These are phyloP conservation scores for Malassezia yamatoensis DNA, from an alignment of 1,284 basidiomycete genomes.

Conservation along the genomic window DNA sequence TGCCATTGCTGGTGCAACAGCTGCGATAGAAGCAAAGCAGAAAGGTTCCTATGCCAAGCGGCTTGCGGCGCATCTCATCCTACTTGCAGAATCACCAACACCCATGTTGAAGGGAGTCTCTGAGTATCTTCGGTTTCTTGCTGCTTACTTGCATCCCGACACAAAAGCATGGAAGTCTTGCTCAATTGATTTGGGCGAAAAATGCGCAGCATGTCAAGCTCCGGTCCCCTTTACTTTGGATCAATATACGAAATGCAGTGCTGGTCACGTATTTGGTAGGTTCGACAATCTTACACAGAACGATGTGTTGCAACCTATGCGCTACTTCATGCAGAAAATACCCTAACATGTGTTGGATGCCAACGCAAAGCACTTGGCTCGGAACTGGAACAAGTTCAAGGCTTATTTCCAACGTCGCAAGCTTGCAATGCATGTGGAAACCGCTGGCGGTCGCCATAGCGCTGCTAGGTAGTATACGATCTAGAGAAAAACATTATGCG, in stretches of 20 bases:
- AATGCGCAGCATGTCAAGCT: conserved; percentile 10
- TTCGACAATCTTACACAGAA: neutral
- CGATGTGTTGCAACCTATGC: conserved; percentile 12
- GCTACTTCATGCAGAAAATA: conserved; percentile 1
- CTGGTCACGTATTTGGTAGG: conserved; percentile 10
- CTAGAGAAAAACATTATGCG: too few species aligned
- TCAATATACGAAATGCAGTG: conserved; percentile 6
- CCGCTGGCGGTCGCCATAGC: conserved; percentile 2
- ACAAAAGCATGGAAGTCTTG: neutral
- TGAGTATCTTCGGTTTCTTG: neutral
- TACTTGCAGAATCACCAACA: neutral
- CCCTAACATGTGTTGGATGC: conserved; percentile 10
- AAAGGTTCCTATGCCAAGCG: conserved; percentile 1
- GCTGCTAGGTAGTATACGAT: too few species aligned
- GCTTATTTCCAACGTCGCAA: neutral
- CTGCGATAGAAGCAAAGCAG: neutral
- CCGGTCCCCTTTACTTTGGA: conserved; percentile 2
- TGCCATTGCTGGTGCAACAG: neutral
- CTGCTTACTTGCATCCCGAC: neutral
- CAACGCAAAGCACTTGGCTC: conserved; percentile 2
- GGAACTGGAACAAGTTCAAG: neutral
- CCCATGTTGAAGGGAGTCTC: neutral
- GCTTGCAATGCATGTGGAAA: conserved; percentile 10
- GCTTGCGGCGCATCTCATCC: conserved; percentile 3
- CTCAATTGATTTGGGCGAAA: neutral